These are phyloP conservation scores for Backusella psychrophila DNA, from an alignment of 192 early-diverging fungal species.

Conservation along the genomic window DNA sequence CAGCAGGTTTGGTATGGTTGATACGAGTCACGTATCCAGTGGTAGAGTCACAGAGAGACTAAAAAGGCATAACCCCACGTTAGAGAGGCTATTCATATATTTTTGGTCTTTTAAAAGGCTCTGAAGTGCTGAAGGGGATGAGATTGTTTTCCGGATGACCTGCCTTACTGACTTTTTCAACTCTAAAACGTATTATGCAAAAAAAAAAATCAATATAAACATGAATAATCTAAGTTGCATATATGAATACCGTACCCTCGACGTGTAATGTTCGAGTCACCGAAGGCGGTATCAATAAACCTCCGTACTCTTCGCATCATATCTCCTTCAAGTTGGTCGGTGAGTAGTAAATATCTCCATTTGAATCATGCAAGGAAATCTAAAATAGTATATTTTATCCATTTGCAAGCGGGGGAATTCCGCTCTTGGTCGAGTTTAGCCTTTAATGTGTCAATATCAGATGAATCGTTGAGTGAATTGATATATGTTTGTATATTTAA, in stretches of 20 bases:
- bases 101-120: too few relatives aligned
- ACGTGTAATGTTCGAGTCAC: constrained; percentile 1
- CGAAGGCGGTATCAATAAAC: not conserved
- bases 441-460: not conserved
- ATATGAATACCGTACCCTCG: not conserved
- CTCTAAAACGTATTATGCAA: not conserved
- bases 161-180: too few relatives aligned
- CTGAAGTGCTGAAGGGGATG: too few relatives aligned
- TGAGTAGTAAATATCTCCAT: constrained; percentile 4
- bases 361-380: not conserved
- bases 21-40: not conserved
- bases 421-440: not conserved
- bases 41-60: not conserved
- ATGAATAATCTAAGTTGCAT: not conserved
- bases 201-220: not conserved
- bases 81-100: not conserved
- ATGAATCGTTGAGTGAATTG: not conserved
- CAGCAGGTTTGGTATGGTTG: not conserved
- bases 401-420: not conserved
- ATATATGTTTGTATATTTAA: not conserved
- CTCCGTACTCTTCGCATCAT: constrained; percentile 4
- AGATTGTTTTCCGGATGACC: not conserved
- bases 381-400: not conserved
- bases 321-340: constrained; percentile 7
- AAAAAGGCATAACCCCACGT: too few relatives aligned